phyloP scores from a whole-genome alignment of 2,329 filamentous ascomycete species.

The Aspergillus floridensis region DNA sequence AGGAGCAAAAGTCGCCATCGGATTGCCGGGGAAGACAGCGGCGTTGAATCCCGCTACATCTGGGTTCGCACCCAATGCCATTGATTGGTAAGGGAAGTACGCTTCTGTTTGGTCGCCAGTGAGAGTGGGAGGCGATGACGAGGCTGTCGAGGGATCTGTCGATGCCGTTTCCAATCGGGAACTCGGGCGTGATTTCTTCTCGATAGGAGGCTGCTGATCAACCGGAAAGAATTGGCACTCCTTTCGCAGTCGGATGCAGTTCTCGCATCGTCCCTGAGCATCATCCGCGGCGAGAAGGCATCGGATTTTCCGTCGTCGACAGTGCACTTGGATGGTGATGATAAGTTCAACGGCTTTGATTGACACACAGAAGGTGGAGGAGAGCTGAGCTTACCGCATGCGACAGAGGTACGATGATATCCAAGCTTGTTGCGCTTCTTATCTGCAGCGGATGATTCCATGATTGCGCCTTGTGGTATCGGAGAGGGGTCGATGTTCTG shows the following conservation, averaged over 20 bases:
- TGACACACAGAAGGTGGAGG: not conserved
- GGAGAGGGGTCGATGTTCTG: slow-evolving; percentile 34
- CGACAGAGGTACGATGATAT: slow-evolving; percentile 91
- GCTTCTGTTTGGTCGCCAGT: slow-evolving; percentile 35
- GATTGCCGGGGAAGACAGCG: slow-evolving; percentile 29
- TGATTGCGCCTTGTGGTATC: slow-evolving; percentile 32
- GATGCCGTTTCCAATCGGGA: slow-evolving; percentile 46
- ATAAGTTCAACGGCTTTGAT: not conserved
- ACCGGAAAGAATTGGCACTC: slow-evolving; percentile 92
- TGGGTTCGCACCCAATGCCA: slow-evolving; percentile 33
- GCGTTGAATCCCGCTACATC: slow-evolving; percentile 36
- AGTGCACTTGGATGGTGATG: slow-evolving; percentile 64
- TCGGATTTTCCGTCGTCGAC: slow-evolving; percentile 87
- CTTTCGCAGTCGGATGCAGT: slow-evolving; percentile 91
- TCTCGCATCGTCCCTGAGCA: slow-evolving; percentile 73
- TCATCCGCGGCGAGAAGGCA: slow-evolving; percentile 77
- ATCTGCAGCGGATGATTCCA: slow-evolving; percentile 49
- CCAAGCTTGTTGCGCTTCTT: slow-evolving; percentile 87
- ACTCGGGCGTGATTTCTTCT: slow-evolving; percentile 46
- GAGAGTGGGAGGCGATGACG: slow-evolving; percentile 46
- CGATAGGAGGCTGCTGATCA: slow-evolving; percentile 65
- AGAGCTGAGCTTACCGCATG: slow-evolving; percentile 72
- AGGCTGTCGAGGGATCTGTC: slow-evolving; percentile 48
- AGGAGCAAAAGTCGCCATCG: slow-evolving; percentile 36
- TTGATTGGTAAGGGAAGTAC: slow-evolving; percentile 37